Evolutionary conservation across 2,329 filamentous ascomycete genomes (phyloP), one percentile per base, ranked within the genome.

Genomic region (Aspergillus pseudotamarii): DNA sequence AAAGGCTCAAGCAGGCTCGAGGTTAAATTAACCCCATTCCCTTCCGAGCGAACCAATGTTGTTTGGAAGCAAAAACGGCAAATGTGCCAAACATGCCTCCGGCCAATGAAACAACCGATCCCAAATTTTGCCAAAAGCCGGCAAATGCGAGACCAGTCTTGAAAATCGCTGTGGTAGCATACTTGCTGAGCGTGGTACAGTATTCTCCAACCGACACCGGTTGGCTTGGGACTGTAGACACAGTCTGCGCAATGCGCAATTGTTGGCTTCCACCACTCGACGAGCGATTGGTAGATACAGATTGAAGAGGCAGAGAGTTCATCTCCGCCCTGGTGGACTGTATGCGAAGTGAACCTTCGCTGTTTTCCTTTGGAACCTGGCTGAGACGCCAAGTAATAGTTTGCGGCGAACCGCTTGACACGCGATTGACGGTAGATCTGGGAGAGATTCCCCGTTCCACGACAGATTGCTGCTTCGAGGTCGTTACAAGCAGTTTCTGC

Each of bases 11-110:
- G 36, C 16, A 11, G 26, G 57, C 34, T 32, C 34, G 55, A 41
- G 43, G 41, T 51, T 67, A 67, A 38, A 58, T 62, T 38, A 67
- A 30, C 43, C 64, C 63, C 58, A 69, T 28, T 63, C 66, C 67
- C 62, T 69, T 70, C 58, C 66, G 60, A 43, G 50, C 57, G 23
- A 60, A 56, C 57, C 57, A 61, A 60, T 64, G 62, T 38, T 66
- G 59, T 53, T 60, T 59, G 34, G 63, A 68, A 61, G 64, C 69
- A 51, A 61, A 57, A 12, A 67, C n/a, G n/a, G 64, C 60, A 43
- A 68, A 21, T 43, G 55, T 66, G 45, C 65, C 63, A 26, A 70
- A 54, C 38, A 63, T 55, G 8, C 28, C 30, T 3, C 65, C 62
- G n/a, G 64, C 55, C 62, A 43, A 66, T 11, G 70, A 70, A 19